Evolutionary conservation across 2,329 filamentous ascomycete genomes (phyloP).

Genomic region (Scytalidium lignicola): DNA sequence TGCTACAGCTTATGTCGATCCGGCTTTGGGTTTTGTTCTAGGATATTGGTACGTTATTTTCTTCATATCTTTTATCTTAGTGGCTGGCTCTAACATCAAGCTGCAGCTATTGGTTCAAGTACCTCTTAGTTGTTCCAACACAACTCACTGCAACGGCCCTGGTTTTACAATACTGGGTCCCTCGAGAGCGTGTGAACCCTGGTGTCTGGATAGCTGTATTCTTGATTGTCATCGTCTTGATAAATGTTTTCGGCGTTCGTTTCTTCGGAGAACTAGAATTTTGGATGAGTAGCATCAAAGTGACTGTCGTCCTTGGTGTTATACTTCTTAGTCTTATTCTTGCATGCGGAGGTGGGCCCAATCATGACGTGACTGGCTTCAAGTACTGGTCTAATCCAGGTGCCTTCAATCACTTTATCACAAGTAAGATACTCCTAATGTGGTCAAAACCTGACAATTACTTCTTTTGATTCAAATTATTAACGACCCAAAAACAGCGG

Average conservation of each 20-base stretch:
- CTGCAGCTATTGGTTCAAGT: constrained; percentile 31
- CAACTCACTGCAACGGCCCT: constrained; percentile 74
- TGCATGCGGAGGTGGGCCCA: constrained; percentile 59
- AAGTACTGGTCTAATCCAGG: constrained; percentile 43
- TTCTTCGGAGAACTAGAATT: constrained; percentile 42
- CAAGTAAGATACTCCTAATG: constrained; percentile 46
- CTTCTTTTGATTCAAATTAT: too few species aligned
- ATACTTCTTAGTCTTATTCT: constrained; percentile 62
- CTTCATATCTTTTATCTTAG: too few species aligned
- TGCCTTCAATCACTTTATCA: constrained; percentile 35
- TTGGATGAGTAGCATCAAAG: constrained; percentile 62
- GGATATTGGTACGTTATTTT: constrained; percentile 19
- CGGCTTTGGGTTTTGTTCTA: constrained; percentile 72
- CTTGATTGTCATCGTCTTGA: constrained; percentile 54
- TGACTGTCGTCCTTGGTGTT: constrained; percentile 59
- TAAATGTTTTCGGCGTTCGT: constrained; percentile 55
- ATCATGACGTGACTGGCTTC: constrained; percentile 46
- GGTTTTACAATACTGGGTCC: constrained; percentile 74
- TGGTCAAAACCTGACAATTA: too few species aligned
- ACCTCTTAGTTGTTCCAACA: constrained; percentile 81
- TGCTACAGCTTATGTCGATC: constrained; percentile 72
- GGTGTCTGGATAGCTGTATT: constrained; percentile 76
- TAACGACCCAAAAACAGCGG: constrained; percentile 15
- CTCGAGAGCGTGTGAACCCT: constrained; percentile 60
- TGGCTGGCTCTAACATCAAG: too few species aligned